Evolutionary conservation across 2,329 filamentous ascomycete genomes (phyloP).

Genomic region (Raffaelea arxii): DNA sequence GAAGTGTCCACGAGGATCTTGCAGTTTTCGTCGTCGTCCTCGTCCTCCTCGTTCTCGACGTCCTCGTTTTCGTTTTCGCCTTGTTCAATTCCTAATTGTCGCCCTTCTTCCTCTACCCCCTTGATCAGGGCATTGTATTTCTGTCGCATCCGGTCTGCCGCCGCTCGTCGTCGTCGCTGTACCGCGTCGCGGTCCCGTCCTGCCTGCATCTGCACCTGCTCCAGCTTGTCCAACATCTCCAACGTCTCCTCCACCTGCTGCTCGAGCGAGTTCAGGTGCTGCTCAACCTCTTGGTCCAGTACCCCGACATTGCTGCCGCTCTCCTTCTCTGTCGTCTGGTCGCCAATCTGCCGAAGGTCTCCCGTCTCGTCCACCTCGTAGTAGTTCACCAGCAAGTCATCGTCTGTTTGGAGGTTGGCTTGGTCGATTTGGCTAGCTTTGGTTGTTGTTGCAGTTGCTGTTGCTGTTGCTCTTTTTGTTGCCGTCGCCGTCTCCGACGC

Average conservation of each 20-base stretch:
- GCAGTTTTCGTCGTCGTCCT: constrained; percentile 8
- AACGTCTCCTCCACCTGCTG: constrained; percentile 16
- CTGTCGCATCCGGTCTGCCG: constrained; percentile 7
- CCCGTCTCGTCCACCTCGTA: constrained; percentile 37
- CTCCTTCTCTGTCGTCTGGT: constrained; percentile 26
- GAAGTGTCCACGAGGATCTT: constrained; percentile 18
- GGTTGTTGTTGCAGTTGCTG: too few species aligned
- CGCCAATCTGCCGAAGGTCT: constrained; percentile 25
- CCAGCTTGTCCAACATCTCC: constrained; percentile 16
- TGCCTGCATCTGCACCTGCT: constrained; percentile 21
- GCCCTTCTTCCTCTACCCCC: constrained; percentile 14
- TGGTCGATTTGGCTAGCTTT: too few species aligned
- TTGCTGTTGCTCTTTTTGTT: neutral
- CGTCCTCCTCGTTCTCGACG: neutral
- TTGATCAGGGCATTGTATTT: constrained; percentile 11
- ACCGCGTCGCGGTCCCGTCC: constrained; percentile 13
- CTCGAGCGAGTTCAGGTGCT: constrained; percentile 27
- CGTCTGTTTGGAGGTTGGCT: too few species aligned
- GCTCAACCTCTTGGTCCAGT: constrained; percentile 25
- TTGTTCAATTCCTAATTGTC: constrained; percentile 14
- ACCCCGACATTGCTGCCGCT: constrained; percentile 21
- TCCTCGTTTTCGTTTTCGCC: neutral
- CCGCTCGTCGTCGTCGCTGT: constrained; percentile 4
- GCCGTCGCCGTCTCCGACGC: neutral
- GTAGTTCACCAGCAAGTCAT: constrained; percentile 27